Conservation (phyloP, 495 filamentous ascomycete species). For the Penicillium chermesinum region DNA sequence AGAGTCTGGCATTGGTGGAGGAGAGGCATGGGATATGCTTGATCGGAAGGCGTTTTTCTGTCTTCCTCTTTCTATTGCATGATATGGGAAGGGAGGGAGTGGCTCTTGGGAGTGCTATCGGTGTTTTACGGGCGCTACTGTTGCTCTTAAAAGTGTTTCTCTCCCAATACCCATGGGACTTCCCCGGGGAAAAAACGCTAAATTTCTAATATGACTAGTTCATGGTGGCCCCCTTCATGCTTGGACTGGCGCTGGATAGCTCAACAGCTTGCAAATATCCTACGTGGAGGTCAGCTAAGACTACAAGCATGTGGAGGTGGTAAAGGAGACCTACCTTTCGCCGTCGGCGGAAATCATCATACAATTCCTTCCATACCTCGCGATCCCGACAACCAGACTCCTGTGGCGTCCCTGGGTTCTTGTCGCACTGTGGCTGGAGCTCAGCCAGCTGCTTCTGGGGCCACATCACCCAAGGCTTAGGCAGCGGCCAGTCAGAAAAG, state of each 20-base stretch:
- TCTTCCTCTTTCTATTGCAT: neutral
- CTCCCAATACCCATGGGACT: too few relatives aligned
- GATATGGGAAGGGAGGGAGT: too few relatives aligned
- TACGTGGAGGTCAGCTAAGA: slow-evolving; percentile 9
- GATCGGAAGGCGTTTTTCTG: neutral
- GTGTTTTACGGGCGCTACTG: neutral
- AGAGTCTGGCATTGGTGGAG: slow-evolving; percentile 47
- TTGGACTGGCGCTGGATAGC: slow-evolving; percentile 43
- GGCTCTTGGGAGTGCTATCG: too few relatives aligned
- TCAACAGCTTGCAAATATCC: slow-evolving; percentile 47
- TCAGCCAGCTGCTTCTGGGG: slow-evolving; percentile 47
- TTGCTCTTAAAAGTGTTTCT: too few relatives aligned
- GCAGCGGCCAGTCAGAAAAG: slow-evolving; percentile 76
- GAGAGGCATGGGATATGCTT: slow-evolving; percentile 45
- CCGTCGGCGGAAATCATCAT: slow-evolving; percentile 59
- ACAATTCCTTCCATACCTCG: slow-evolving; percentile 66
- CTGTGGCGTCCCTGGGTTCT: slow-evolving; percentile 36
- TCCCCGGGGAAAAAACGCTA: too few relatives aligned
- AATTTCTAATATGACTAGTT: too few relatives aligned
- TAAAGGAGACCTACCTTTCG: slow-evolving; percentile 47
- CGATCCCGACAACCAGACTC: slow-evolving; percentile 57
- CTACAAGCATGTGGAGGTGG: neutral
- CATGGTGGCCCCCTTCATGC: too few relatives aligned
- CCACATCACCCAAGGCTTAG: slow-evolving; percentile 73
- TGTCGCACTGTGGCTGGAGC: slow-evolving; percentile 57